Base-by-base conservation (phyloP, 495 filamentous ascomycete species). In the Penicillium crystallinum region DNA sequence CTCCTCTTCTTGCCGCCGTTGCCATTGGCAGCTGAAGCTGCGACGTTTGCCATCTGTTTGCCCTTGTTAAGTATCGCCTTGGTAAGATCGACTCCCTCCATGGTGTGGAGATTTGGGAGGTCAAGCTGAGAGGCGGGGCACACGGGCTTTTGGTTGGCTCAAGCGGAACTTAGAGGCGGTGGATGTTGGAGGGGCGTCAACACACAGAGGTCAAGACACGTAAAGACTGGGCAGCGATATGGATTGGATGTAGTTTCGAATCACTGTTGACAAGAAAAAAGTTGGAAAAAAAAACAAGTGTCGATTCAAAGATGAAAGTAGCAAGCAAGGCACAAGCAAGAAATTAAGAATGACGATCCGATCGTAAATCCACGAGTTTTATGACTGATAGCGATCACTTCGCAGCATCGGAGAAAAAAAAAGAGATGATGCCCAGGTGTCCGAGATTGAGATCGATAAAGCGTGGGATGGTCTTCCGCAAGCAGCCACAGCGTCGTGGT, bases 1-100 rank as follows among this genome's bases (percentile, higher is more conserved):
- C 87, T 89, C 75, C 88, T 83, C 77, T 91, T 91, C 78, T 91
- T 92, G 53, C 71, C 71, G 49, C 68, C 75, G 61, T 83, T 88
- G 70, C 79, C 81, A 75, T 85, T 85, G 61, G 81, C 76, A 65
- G 77, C 72, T 55, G 79, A 75, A 49, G 81, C 72, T 56, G 80
- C 73, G 50, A 78, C 77, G 61, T 61, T 76, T 35, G 83, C 82
- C 67, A 86, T 85, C 70, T 88, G 82, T 72, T 89, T 90, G 48
- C 84, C 87, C 71, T 89, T 89, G 68, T 84, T 88, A 67, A 89
- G 79, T 54, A 85, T 83, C 36, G 83, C 83, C 64, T 87, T 85
- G 63, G 84, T 88, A 65, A 88, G 83, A 56, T 83, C 82, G 57
- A 79, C 80, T 59, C 86, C 83, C 75, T 89, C 88, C 85, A 89